Base-by-base conservation (phyloP, 2,329 filamentous ascomycete genomes). In the Fusarium euwallaceae region DNA sequence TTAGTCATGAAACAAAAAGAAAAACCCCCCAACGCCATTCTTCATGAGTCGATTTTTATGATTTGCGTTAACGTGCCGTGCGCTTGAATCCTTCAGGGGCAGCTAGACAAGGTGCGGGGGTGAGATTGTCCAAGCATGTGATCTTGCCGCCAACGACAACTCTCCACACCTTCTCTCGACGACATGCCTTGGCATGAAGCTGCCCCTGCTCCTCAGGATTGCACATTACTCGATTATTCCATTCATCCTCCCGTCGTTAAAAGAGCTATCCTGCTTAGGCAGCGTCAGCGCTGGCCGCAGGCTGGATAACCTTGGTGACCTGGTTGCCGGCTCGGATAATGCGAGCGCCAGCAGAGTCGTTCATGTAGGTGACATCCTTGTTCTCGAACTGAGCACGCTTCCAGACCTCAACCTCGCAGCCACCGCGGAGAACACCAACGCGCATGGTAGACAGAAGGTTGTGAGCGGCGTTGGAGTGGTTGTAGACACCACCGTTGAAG, bases 331-430 rank as follows among this genome's bases (percentile, higher is more conserved):
- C 95, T 74, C 95, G 93, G 80, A 97, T 90, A 78, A 98, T 95
- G 74, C 93, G 92, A 83, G 94, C 90, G 61, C 95, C 95, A 64
- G 91, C 87, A 17, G 92, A 93, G 82, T 98, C 95, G 82, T 94
- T 95, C 82, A 94, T 90, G 76, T 93, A 92, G 68, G 92, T 91
- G 67, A 94, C 89, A 78, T 95, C 94, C 87, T 96, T 95, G 87
- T 93, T 94, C 85, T 95, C 93, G 78, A 92, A 90, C 83, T 95
- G 93, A 66, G 93, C 91, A 48, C 94, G 92, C 90, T 97, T 97
- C 94, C 94, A 97, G 84, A 97, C 95, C 88, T 97, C 94, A 32
- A 97, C 94, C 83, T 97, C 94, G 82, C 93, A 95, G 51, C 94
- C 94, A 74, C 94, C 94, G 62, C 94, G 93, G 74, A 97, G 92